These are phyloP conservation scores for Monosporozyma yasuniensis DNA, from an alignment of 805 yeast species.

Conservation along the genomic window DNA sequence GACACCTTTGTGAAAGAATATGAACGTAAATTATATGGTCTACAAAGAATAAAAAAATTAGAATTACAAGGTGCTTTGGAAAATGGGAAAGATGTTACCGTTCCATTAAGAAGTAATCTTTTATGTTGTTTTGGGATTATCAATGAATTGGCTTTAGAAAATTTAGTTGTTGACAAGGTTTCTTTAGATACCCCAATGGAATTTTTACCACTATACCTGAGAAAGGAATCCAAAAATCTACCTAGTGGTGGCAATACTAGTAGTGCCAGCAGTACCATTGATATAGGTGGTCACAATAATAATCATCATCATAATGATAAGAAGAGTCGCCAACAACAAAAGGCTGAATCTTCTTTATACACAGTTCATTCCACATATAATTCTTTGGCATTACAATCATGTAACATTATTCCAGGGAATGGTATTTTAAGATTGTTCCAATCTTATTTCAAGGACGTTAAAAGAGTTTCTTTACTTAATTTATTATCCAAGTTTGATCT, in stretches of 20 bases:
- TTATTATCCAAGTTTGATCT: constrained; percentile 39
- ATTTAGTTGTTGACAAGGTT: constrained; percentile 41
- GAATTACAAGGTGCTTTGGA: constrained; percentile 17
- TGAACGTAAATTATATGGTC: constrained; percentile 20
- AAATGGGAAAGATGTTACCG: constrained; percentile 7
- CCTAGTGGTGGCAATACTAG: neutral
- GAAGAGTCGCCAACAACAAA: neutral
- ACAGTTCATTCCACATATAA: constrained; percentile 32
- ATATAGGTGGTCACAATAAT: neutral
- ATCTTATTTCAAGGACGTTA: constrained; percentile 36
- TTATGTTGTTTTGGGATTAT: constrained; percentile 39
- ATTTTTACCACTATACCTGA: constrained; percentile 25
- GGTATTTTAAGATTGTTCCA: constrained; percentile 31
- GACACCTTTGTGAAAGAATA: constrained; percentile 21
- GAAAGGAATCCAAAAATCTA: constrained; percentile 6
- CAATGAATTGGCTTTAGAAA: constrained; percentile 35
- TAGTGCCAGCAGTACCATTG: neutral
- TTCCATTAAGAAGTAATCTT: constrained; percentile 33
- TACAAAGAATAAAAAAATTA: constrained; percentile 24
- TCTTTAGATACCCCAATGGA: constrained; percentile 31
- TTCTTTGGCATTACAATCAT: constrained; percentile 26
- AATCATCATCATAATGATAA: neutral
- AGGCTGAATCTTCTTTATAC: constrained; percentile 11
- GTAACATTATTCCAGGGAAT: constrained; percentile 31
- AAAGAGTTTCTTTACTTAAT: constrained; percentile 31